Percentiles rank a stretch among this genome's conserved stretches.
Conservation (phyloP, 2,329 filamentous ascomycete species). For the Sclerotinia borealis region DNA sequence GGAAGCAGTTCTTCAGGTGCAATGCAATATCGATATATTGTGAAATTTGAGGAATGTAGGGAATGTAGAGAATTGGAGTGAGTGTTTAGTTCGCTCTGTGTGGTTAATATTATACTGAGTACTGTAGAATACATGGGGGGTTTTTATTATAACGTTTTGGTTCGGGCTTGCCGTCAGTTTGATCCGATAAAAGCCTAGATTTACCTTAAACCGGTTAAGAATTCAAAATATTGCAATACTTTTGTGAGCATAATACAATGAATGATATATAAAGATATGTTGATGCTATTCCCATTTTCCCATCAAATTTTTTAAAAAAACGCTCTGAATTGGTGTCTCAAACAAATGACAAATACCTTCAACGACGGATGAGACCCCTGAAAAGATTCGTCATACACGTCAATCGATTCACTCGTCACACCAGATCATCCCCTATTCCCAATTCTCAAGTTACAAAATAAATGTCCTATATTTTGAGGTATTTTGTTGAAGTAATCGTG, state of each 20-base stretch:
- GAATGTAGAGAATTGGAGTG: too few species aligned
- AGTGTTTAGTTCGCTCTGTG: neutral
- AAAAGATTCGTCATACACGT: too few species aligned
- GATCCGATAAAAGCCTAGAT: constrained; percentile 1
- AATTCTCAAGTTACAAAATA: too few species aligned
- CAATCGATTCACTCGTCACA: neutral
- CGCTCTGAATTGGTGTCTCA: neutral
- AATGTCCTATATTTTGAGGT: neutral
- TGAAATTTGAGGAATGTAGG: neutral
- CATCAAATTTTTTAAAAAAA: neutral
- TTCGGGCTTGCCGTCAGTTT: neutral
- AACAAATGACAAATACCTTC: too few species aligned
- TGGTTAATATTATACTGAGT: neutral
- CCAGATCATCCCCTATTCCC: neutral
- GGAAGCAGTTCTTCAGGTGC: neutral
- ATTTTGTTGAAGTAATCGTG: neutral
- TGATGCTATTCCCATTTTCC: neutral
- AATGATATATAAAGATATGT: too few species aligned
- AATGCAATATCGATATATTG: neutral
- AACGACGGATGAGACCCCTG: too few species aligned
- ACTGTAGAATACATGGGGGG: neutral
- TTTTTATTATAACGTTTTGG: constrained; percentile 1
- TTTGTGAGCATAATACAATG: neutral
- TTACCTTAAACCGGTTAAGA: neutral
- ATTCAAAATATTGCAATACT: neutral